A percentile compares a stretch with the other conserved stretches of the same genome.
phyloP scores from a whole-genome alignment of 305 asterid species.

The Euphrasia arctica region DNA sequence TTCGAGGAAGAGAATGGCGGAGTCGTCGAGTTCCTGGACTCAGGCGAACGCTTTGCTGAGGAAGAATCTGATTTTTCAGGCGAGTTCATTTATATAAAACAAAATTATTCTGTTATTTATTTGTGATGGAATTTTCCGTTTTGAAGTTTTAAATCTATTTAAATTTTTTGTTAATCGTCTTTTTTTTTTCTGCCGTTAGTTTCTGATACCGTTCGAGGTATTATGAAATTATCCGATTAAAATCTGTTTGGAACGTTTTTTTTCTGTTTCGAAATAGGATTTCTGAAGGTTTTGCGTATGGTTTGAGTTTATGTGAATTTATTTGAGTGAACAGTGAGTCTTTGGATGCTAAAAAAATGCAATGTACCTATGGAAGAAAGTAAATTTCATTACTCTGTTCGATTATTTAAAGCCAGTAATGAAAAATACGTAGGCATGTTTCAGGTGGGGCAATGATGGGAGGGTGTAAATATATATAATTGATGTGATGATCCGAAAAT shows the following conservation, averaged over 20 bases:
- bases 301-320: too few relatives aligned
- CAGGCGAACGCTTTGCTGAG: slow-evolving; percentile 95
- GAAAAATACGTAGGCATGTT: too few relatives aligned
- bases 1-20: slow-evolving; percentile 34
- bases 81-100: slow-evolving; percentile 1
- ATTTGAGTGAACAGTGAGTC: too few relatives aligned
- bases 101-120: background rate
- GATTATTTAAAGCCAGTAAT: too few relatives aligned
- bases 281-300: background rate
- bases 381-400: too few relatives aligned
- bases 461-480: too few relatives aligned
- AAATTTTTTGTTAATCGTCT: background rate
- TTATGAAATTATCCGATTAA: background rate
- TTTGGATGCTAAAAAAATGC: too few relatives aligned
- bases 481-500: too few relatives aligned
- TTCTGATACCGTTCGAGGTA: background rate
- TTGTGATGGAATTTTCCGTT: background rate
- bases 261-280: background rate
- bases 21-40: slow-evolving; percentile 68
- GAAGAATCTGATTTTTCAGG: slow-evolving; percentile 92
- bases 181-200: slow-evolving; percentile 11
- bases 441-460: too few relatives aligned
- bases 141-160: background rate
- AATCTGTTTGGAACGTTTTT: background rate
- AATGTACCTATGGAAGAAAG: too few relatives aligned